phyloP scores from a whole-genome alignment of 495 filamentous ascomycete genomes.

The Chlorociboria aeruginascens region DNA sequence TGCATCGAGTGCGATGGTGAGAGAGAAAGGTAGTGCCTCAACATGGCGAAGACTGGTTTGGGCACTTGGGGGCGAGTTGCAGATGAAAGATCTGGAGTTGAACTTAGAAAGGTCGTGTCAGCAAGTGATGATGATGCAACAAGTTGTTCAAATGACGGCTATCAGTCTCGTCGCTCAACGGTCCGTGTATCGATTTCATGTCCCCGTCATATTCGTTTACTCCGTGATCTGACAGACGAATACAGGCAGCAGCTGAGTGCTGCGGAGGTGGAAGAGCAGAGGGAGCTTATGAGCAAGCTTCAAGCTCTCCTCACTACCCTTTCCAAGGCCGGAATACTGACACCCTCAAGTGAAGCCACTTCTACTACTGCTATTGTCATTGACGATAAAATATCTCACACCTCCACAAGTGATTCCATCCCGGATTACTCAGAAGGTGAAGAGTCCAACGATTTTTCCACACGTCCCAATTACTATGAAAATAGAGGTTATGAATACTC shows the following conservation, averaged over 20 bases:
- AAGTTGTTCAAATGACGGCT: not conserved
- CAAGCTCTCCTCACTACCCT: not conserved
- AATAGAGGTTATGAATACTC: not conserved
- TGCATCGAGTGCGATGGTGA: not conserved
- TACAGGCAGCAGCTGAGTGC: not conserved
- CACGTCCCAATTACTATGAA: too few species aligned
- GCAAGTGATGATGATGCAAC: conserved; percentile 3
- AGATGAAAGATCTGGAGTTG: not conserved
- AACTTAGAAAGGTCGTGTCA: not conserved
- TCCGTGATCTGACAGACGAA: not conserved
- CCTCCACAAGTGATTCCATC: not conserved
- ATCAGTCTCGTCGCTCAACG: not conserved
- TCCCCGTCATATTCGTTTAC: not conserved
- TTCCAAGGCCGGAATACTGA: not conserved
- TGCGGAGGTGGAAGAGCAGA: not conserved
- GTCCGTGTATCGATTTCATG: not conserved
- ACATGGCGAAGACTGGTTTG: not conserved
- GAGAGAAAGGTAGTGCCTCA: not conserved
- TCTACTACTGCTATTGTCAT: not conserved
- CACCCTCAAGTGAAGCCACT: not conserved
- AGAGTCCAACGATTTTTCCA: not conserved
- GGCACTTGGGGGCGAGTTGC: not conserved
- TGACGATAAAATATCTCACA: not conserved
- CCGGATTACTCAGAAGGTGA: not conserved
- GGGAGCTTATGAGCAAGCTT: not conserved